Conservation (phyloP, 805 yeast species). For the Suhomyces canberraensis region DNA sequence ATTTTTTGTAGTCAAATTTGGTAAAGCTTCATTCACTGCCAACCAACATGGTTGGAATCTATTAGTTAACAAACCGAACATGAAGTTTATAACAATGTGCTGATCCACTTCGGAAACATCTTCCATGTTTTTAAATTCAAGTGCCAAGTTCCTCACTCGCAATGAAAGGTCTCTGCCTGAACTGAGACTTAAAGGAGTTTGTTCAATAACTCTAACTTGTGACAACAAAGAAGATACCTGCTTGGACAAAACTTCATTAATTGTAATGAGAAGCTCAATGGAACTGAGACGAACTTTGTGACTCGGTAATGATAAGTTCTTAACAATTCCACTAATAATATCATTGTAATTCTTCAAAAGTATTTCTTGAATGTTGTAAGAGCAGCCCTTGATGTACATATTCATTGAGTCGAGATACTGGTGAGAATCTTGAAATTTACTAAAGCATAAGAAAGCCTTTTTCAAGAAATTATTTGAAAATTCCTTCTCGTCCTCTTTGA, state of each 20-base stretch:
- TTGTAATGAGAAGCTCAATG: conserved; percentile 42
- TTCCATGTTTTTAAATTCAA: conserved; percentile 32
- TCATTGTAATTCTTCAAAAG: conserved; percentile 7
- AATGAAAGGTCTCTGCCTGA: conserved; percentile 73
- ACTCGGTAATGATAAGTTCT: conserved; percentile 47
- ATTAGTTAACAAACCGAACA: conserved; percentile 64
- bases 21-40: conserved; percentile 62
- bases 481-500: conserved; percentile 10
- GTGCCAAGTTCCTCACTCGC: conserved; percentile 60
- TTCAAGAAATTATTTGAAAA: conserved; percentile 7
- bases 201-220: conserved; percentile 61
- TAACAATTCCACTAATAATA: conserved; percentile 12
- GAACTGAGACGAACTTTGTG: conserved; percentile 50
- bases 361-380: not conserved
- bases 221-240: conserved; percentile 42
- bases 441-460: conserved; percentile 18
- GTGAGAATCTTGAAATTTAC: conserved; percentile 30
- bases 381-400: conserved; percentile 16
- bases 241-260: conserved; percentile 16
- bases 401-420: conserved; percentile 35
- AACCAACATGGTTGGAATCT: conserved; percentile 86
- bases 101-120: conserved; percentile 15
- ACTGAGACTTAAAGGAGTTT: conserved; percentile 64
- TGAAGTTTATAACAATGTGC: conserved; percentile 30
- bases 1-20: conserved; percentile 31